Evolutionary conservation across 106 monocot species (phyloP).

Genomic region (Triglochin maritima): DNA sequence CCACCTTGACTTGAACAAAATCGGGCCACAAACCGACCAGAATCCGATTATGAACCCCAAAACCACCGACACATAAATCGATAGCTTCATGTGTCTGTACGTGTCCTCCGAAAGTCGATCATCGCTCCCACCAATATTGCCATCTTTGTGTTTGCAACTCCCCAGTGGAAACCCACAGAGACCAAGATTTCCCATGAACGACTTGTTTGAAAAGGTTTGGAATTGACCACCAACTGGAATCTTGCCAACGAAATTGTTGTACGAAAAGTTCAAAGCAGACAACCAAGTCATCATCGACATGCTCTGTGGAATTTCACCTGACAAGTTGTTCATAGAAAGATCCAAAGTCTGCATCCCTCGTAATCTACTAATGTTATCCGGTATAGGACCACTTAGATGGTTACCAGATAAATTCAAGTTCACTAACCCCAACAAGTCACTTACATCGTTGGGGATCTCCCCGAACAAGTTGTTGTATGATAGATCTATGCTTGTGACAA

Average conservation of each 20-base stretch:
- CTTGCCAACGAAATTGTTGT: slow-evolving; percentile 17
- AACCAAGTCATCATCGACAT: slow-evolving; percentile 7
- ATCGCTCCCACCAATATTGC: too few relatives aligned
- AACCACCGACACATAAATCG: neutral
- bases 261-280: slow-evolving; percentile 17
- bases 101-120: neutral
- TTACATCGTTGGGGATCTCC: slow-evolving; percentile 17
- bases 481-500: slow-evolving; percentile 19
- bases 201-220: neutral
- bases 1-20: slow-evolving; percentile 1
- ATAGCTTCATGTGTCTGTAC: neutral
- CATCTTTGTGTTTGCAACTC: neutral
- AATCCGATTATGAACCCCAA: slow-evolving; percentile 4
- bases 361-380: slow-evolving; percentile 5
- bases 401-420: slow-evolving; percentile 27
- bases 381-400: slow-evolving; percentile 18
- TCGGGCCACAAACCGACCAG: neutral
- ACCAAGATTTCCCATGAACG: slow-evolving; percentile 15
- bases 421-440: neutral
- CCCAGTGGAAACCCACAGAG: slow-evolving; percentile 17
- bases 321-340: slow-evolving; percentile 18
- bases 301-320: slow-evolving; percentile 18
- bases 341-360: slow-evolving; percentile 17
- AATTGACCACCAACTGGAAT: slow-evolving; percentile 14
- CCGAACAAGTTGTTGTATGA: slow-evolving; percentile 18